A percentile compares a stretch with the other conserved stretches of the same genome.
Evolutionary conservation across 163 green algal species (phyloP).

Genomic region (Volvox carteri): DNA sequence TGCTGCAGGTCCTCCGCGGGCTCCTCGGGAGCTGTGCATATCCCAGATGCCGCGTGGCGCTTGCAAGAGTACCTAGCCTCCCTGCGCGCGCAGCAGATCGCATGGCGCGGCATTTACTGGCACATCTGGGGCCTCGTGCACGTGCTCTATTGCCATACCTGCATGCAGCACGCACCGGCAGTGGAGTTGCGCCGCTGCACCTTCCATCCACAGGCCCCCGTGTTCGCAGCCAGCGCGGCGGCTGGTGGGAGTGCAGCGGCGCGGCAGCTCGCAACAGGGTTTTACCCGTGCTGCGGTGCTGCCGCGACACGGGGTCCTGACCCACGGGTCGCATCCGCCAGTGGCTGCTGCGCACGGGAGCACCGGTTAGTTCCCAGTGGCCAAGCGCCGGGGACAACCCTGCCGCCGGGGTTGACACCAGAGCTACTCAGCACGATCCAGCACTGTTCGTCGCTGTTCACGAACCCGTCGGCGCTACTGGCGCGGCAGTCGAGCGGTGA

Average conservation of each 20-base stretch:
- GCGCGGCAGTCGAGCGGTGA: not conserved
- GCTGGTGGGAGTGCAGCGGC: not conserved
- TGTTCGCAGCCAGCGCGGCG: slow-evolving; percentile 32
- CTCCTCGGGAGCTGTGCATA: slow-evolving; percentile 13
- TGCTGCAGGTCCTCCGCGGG: not conserved
- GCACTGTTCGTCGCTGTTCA: slow-evolving; percentile 19
- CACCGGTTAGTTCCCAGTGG: slow-evolving; percentile 54
- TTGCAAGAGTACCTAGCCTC: slow-evolving; percentile 59
- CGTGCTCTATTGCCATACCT: slow-evolving; percentile 60
- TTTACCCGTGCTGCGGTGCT: slow-evolving; percentile 19
- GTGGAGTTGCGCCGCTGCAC: slow-evolving; percentile 44
- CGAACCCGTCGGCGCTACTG: not conserved
- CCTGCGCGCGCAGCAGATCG: slow-evolving; percentile 32
- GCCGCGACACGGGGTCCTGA: slow-evolving; percentile 2
- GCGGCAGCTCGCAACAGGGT: not conserved
- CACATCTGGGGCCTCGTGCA: slow-evolving; percentile 61
- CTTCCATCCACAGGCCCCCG: slow-evolving; percentile 55
- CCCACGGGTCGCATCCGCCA: not conserved
- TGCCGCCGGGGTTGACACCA: not conserved
- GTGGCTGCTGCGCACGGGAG: slow-evolving; percentile 47
- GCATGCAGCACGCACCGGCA: slow-evolving; percentile 41
- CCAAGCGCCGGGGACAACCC: slow-evolving; percentile 2
- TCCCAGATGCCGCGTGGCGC: slow-evolving; percentile 44
- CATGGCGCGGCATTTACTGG: slow-evolving; percentile 64
- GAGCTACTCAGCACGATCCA: slow-evolving; percentile 23